Conservation (phyloP, 495 filamentous ascomycete species). For the Clavariopsis aquatica region DNA sequence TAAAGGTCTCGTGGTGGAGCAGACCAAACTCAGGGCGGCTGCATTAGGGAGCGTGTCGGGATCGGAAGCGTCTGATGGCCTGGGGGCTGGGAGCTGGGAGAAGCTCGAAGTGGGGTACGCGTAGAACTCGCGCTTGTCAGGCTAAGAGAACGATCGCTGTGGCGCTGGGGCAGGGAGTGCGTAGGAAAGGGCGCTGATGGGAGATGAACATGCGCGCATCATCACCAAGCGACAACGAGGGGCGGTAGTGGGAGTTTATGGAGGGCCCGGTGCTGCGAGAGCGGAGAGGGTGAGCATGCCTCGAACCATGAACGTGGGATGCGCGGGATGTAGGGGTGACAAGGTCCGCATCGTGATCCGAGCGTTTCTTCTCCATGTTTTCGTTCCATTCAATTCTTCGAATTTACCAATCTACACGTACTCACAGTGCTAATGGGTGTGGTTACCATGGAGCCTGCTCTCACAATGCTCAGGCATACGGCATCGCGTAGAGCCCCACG, state of each 20-base stretch:
- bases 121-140: background rate
- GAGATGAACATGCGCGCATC: conserved; percentile 8
- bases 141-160: background rate
- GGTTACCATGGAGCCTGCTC: conserved; percentile 21
- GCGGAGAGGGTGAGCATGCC: background rate
- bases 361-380: background rate
- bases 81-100: background rate
- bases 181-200: background rate
- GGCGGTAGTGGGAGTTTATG: background rate
- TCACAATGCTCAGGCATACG: conserved; percentile 10
- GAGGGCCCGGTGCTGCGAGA: conserved; percentile 3
- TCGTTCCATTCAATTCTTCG: background rate
- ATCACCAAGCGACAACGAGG: conserved; percentile 12
- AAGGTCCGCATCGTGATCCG: background rate
- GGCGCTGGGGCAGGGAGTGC: background rate
- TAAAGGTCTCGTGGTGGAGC: conserved; percentile 13
- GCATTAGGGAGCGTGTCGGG: conserved; percentile 8
- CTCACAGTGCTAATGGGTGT: too few relatives aligned
- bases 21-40: conserved; percentile 19
- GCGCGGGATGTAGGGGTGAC: background rate
- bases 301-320: background rate
- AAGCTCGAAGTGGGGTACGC: conserved; percentile 7
- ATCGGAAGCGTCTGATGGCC: background rate
- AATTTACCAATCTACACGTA: too few relatives aligned
- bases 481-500: conserved; percentile 7